Base-by-base conservation (phyloP, 2,329 filamentous ascomycete genomes). In the Pestalotiopsis sp. region DNA sequence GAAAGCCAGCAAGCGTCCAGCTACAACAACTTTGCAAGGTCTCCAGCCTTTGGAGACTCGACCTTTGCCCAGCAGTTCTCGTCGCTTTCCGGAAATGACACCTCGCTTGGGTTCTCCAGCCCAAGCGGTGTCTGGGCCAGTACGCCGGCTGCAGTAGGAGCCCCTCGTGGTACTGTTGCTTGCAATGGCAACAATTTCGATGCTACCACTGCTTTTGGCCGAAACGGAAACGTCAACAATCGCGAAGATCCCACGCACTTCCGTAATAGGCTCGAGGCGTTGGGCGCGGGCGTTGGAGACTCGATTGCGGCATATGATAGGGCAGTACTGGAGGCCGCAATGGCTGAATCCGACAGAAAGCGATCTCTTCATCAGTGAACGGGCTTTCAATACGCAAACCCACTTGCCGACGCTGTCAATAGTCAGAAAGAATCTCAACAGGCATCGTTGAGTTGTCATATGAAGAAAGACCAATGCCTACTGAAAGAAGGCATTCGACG, bases 51-150 rank as follows among this genome's bases (percentile, higher is more conserved):
- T 60, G 27, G n/a, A n/a, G 27, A 17, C n/a, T 41, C 27, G 11
- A 20, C 39, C 14, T 66, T 66, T 14, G n/a, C 64, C 23, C 64
- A 66, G 31, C 56, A 59, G 36, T 25, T 27, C 39, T 14, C 57
- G 41, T 57, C 6, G 25, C 25, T 25, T 63, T 13, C 57, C n/a
- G 59, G 36, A 38, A 67, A 20, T 25, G 57, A 20, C 4, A 27
- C 57, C 6, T 52, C 66, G 4, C 66, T 63, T 17, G 64, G 41
- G 52, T 66, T 61, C 57, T 66, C 68, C 52, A 5, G 61, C 41
- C 31, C 66, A 64, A 66, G 68, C 39, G 87, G 84, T 70, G 72
- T 88, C 25, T 86, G 85, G 68, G 82, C 81, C 56, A 83, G 85
- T 41, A 86, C 84, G 4, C 85, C 84, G 20, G 69, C 65, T 57